phyloP scores from a whole-genome alignment of 306 rosid genomes.

The Senna tora region DNA sequence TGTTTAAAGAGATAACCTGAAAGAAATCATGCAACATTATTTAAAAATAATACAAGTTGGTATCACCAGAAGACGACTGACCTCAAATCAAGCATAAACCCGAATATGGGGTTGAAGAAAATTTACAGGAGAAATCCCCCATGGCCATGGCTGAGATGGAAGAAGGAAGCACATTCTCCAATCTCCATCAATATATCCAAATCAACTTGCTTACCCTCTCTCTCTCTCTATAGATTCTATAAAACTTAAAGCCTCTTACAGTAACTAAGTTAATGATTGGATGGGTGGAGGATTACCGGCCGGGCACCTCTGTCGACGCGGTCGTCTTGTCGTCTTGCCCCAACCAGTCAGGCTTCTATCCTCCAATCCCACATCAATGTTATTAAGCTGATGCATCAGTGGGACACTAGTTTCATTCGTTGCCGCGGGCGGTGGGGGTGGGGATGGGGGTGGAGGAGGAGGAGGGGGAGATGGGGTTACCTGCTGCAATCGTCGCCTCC shows the following conservation, averaged over 20 bases:
- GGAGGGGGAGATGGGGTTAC: slow-evolving; percentile 58
- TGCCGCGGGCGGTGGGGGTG: slow-evolving; percentile 42
- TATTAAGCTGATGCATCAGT: slow-evolving; percentile 64
- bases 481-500: slow-evolving; percentile 66
- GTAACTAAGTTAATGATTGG: slow-evolving; percentile 66
- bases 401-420: slow-evolving; percentile 53
- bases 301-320: slow-evolving; percentile 89
- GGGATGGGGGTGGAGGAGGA: slow-evolving; percentile 55
- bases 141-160: slow-evolving; percentile 53
- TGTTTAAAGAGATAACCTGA: slow-evolving; percentile 47
- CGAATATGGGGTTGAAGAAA: slow-evolving; percentile 57
- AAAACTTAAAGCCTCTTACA: slow-evolving; percentile 56
- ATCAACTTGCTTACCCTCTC: slow-evolving; percentile 61
- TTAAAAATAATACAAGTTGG: slow-evolving; percentile 76
- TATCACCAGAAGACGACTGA: slow-evolving; percentile 57
- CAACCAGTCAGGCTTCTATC: slow-evolving; percentile 94
- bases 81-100: slow-evolving; percentile 63
- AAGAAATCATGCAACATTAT: slow-evolving; percentile 86
- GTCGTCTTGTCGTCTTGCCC: slow-evolving; percentile 97
- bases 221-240: slow-evolving; percentile 64
- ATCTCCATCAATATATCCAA: slow-evolving; percentile 52
- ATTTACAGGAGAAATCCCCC: slow-evolving; percentile 72
- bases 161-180: too few relatives aligned
- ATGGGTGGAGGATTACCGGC: slow-evolving; percentile 70
- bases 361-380: slow-evolving; percentile 75